phyloP scores from a whole-genome alignment of 2,329 filamentous ascomycete species.

The Pseudogymnoascus sp. region DNA sequence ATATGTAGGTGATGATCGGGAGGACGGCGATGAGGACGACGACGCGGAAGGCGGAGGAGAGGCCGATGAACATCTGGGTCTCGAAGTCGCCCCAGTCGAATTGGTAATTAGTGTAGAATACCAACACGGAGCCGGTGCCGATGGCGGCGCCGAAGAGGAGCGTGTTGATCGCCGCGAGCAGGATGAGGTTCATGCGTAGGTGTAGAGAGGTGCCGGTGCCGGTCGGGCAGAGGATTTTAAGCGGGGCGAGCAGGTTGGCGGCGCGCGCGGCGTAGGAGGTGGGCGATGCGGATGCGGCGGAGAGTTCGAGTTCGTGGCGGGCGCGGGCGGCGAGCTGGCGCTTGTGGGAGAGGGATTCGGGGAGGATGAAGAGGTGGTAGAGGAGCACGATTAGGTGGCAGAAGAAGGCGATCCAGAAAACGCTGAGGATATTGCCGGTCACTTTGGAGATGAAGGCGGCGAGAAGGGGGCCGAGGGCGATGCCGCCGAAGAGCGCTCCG shows the following conservation, averaged over 20 bases:
- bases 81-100: conserved; percentile 80
- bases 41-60: conserved; percentile 69
- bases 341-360: conserved; percentile 73
- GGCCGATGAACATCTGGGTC: conserved; percentile 70
- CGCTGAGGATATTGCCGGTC: conserved; percentile 65
- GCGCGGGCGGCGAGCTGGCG: conserved; percentile 64
- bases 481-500: conserved; percentile 78
- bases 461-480: conserved; percentile 76
- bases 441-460: conserved; percentile 71
- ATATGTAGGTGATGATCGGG: conserved; percentile 66
- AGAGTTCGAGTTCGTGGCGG: conserved; percentile 39
- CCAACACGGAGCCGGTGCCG: conserved; percentile 69
- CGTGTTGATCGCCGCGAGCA: conserved; percentile 73
- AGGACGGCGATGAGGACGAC: conserved; percentile 65
- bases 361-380: conserved; percentile 62
- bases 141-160: conserved; percentile 75
- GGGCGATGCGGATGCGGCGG: conserved; percentile 30
- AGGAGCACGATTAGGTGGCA: conserved; percentile 68
- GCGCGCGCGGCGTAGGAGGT: conserved; percentile 24
- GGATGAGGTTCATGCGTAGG: conserved; percentile 71
- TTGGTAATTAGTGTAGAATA: conserved; percentile 73
- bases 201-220: conserved; percentile 51
- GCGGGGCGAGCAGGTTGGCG: conserved; percentile 62
- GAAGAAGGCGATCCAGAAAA: conserved; percentile 73
- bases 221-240: conserved; percentile 68